A percentile compares a stretch with the other conserved stretches of the same genome.
Evolutionary conservation across 345 rosid genomes (phyloP).

Genomic region (Gossypium longicalyx): DNA sequence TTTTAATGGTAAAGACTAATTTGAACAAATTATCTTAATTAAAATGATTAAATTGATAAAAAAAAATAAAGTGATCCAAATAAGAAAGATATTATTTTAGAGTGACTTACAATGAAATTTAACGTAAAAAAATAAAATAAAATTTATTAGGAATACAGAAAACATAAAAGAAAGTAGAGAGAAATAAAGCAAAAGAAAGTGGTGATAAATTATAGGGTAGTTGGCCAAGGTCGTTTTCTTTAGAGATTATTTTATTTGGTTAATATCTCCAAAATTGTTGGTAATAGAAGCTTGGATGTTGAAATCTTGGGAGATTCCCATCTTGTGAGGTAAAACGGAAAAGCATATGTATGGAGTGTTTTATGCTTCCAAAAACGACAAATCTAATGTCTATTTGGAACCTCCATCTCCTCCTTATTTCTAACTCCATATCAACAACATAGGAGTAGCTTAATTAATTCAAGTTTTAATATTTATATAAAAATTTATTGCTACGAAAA

Average conservation of each 20-base stretch:
- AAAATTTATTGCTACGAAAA: too few relatives aligned
- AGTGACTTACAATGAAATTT: not conserved
- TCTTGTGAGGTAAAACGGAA: not conserved
- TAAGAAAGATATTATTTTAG: too few relatives aligned
- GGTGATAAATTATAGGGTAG: not conserved
- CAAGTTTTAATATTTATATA: too few relatives aligned
- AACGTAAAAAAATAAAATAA: too few relatives aligned
- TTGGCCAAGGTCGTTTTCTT: not conserved
- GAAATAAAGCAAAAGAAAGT: not conserved
- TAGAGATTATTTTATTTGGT: not conserved
- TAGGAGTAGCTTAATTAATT: too few relatives aligned
- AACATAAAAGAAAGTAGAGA: not conserved
- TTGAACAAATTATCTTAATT: too few relatives aligned
- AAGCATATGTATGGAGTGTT: not conserved
- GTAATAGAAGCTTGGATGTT: not conserved
- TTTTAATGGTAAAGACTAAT: too few relatives aligned
- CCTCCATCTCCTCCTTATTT: too few relatives aligned
- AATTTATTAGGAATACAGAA: not conserved
- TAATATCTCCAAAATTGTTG: not conserved
- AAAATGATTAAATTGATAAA: too few relatives aligned
- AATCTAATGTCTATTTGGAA: not conserved
- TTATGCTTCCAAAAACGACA: not conserved
- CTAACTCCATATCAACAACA: too few relatives aligned
- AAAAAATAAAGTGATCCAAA: too few relatives aligned
- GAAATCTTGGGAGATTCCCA: constrained; percentile 8